Base-by-base conservation (phyloP, 148 eudicot species). In the Fagopyrum homotropicum region DNA sequence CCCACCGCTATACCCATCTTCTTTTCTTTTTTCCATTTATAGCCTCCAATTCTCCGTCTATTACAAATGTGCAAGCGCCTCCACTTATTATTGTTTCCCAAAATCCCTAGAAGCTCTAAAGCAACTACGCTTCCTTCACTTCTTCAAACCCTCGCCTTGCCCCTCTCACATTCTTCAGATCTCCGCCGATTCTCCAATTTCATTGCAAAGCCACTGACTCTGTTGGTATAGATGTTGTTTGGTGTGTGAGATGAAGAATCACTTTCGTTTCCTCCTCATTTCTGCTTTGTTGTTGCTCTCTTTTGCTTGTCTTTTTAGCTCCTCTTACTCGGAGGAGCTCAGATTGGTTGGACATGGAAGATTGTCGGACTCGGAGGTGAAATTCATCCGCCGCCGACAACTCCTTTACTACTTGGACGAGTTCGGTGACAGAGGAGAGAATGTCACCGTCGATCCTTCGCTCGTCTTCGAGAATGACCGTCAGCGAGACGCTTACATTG, bases 401-500 rank as follows among this genome's bases (percentile, higher is more conserved):
- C 88, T 93, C 2, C 55, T 93, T 0, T 91, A 87, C 76, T 88
- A 91, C 86, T 75, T 55, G 3, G 98, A 89, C 76, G 89, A 88
- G 81, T 83, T 71, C 50, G 94, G 94, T 48, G 98, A 88, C 78
- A 54, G 98, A 1, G 98, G 95, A 2, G 97, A 91, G 70, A 51
- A 35, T 0, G 88, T 89, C 0, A 72, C 48, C 0, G 84, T 93
- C 40, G 88, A 85, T 19, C 91, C 94, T 0, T 75, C 77, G 4
- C 82, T 87, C 1, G 72, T 61, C 10, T 93, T 93, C 73, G 83
- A 76, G 0, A 91, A 91, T 73, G 80, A 75, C 0, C 61, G 91
- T 12, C 80, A 86, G 9, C 81, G 90, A 3, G 79, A 76, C 48
- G 98, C 98, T 19, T 93, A 91, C 91, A 89, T 93, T 81, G 97